phyloP scores from a whole-genome alignment of 2,329 filamentous ascomycete genomes.

The Stagonosporopsis vannaccii region DNA sequence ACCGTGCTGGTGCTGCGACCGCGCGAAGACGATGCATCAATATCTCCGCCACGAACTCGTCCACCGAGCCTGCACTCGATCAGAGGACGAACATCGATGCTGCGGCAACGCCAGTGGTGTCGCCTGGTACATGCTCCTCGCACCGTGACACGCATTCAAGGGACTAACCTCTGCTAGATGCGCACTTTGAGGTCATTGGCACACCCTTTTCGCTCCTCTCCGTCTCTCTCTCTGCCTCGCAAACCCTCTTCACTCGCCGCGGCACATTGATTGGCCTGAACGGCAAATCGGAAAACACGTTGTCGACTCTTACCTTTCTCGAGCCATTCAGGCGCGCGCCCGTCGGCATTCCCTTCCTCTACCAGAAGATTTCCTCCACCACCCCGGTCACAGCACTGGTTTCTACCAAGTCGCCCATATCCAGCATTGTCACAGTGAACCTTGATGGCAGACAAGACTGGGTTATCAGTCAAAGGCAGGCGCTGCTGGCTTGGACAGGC shows the following conservation, averaged over 20 bases:
- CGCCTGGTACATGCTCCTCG: slow-evolving; percentile 35
- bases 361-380: slow-evolving; percentile 86
- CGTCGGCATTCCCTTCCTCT: slow-evolving; percentile 91
- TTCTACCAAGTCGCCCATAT: slow-evolving; percentile 83
- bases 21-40: slow-evolving; percentile 50
- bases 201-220: slow-evolving; percentile 93
- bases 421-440: slow-evolving; percentile 85
- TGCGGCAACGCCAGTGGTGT: slow-evolving; percentile 29
- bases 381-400: slow-evolving; percentile 88
- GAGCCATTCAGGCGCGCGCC: slow-evolving; percentile 81
- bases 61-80: slow-evolving; percentile 51
- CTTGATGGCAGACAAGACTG: slow-evolving; percentile 95
- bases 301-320: slow-evolving; percentile 87
- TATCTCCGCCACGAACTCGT: slow-evolving; percentile 55
- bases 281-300: slow-evolving; percentile 87
- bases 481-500: slow-evolving; percentile 95
- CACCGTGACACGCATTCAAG: not conserved
- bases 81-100: slow-evolving; percentile 32
- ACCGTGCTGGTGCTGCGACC: slow-evolving; percentile 27
- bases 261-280: slow-evolving; percentile 90
- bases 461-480: slow-evolving; percentile 87
- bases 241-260: slow-evolving; percentile 89
- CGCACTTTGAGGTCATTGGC: slow-evolving; percentile 91
- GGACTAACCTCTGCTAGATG: slow-evolving; percentile 66
- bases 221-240: slow-evolving; percentile 89